These are phyloP conservation scores for Maudiozyma saulgeensis DNA, from an alignment of 805 yeast species.

Conservation along the genomic window DNA sequence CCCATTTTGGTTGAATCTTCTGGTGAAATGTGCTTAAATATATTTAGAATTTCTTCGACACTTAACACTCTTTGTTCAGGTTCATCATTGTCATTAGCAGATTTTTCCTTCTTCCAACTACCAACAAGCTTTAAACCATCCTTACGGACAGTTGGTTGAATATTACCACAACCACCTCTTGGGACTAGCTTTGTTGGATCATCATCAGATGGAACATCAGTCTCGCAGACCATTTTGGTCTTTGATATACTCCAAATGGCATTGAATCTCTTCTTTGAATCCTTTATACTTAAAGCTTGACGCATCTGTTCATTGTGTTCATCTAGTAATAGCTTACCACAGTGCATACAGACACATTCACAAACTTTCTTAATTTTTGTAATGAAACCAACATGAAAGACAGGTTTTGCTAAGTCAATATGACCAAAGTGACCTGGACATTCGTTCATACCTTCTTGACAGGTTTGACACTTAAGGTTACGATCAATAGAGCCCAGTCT, in stretches of 20 bases:
- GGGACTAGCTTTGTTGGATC: constrained; percentile 43
- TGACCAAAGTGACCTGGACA: constrained; percentile 99
- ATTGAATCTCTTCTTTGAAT: constrained; percentile 90
- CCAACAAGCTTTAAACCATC: constrained; percentile 96
- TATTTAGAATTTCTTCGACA: constrained; percentile 83
- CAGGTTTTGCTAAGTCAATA: constrained; percentile 96
- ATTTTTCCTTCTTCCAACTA: constrained; percentile 90
- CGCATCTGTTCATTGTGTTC: constrained; percentile 65
- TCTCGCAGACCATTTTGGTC: constrained; percentile 91
- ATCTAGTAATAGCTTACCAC: constrained; percentile 88
- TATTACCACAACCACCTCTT: constrained; percentile 97
- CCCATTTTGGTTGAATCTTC: constrained; percentile 80
- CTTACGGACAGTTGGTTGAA: constrained; percentile 90
- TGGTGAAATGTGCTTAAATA: constrained; percentile 80
- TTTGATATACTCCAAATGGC: constrained; percentile 94
- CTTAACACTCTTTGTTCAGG: constrained; percentile 85
- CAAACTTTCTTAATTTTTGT: constrained; percentile 89
- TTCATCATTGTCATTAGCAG: constrained; percentile 68
- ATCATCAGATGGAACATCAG: constrained; percentile 62
- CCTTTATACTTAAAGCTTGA: constrained; percentile 78
- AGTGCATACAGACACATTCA: constrained; percentile 97
- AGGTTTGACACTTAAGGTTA: constrained; percentile 95
- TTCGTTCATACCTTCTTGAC: constrained; percentile 98
- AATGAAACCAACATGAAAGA: constrained; percentile 92
- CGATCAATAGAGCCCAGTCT: constrained; percentile 95